Evolutionary conservation across 352 stramenopile species (phyloP).

Genomic region (Phytophthora quininea): DNA sequence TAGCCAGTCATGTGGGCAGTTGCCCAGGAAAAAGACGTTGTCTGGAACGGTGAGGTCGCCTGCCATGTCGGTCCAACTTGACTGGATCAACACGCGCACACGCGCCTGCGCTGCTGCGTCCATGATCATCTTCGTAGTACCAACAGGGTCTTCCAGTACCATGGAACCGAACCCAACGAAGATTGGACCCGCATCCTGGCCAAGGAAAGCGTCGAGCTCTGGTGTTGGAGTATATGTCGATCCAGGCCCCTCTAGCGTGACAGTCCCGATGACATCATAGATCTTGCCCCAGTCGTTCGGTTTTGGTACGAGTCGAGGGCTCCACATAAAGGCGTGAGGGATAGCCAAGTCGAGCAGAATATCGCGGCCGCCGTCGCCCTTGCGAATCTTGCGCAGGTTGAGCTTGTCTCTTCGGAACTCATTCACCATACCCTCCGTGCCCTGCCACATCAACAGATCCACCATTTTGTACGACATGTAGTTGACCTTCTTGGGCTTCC

Average conservation of each 20-base stretch:
- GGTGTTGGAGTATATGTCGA: slow-evolving; percentile 57
- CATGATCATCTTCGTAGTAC: slow-evolving; percentile 85
- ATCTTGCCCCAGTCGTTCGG: slow-evolving; percentile 89
- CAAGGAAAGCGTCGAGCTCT: slow-evolving; percentile 75
- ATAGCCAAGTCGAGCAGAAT: slow-evolving; percentile 74
- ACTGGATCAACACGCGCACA: slow-evolving; percentile 91
- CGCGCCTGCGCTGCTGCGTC: slow-evolving; percentile 66
- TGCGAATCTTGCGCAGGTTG: slow-evolving; percentile 66
- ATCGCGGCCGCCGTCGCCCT: slow-evolving; percentile 58
- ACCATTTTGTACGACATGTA: slow-evolving; percentile 90
- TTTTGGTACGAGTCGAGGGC: slow-evolving; percentile 83
- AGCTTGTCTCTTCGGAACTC: slow-evolving; percentile 68
- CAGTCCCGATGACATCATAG: slow-evolving; percentile 90
- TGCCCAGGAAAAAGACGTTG: slow-evolving; percentile 70
- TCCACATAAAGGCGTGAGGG: slow-evolving; percentile 92
- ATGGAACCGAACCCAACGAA: slow-evolving; percentile 96
- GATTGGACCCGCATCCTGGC: slow-evolving; percentile 70
- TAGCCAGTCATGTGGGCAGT: slow-evolving; percentile 92
- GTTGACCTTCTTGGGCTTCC: slow-evolving; percentile 67
- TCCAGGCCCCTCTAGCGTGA: slow-evolving; percentile 49
- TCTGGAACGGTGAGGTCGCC: slow-evolving; percentile 50
- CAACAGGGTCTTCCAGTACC: slow-evolving; percentile 83
- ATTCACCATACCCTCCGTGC: slow-evolving; percentile 81
- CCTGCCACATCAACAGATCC: slow-evolving; percentile 82
- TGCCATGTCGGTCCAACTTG: slow-evolving; percentile 85